Evolutionary conservation across 306 rosid species (phyloP).

Genomic region (Dryas octopetala): DNA sequence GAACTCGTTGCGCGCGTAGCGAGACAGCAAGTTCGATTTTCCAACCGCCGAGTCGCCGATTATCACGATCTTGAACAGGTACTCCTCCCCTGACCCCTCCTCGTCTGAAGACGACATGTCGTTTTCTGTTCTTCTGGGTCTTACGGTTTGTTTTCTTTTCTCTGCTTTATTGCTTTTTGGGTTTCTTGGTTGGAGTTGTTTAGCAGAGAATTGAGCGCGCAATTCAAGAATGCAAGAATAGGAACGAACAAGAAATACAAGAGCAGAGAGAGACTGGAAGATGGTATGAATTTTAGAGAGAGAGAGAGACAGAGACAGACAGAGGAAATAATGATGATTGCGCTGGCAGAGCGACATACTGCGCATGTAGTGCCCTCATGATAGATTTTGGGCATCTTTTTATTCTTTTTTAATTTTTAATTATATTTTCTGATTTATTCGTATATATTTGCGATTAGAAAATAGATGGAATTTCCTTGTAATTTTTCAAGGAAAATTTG

Average conservation of each 20-base stretch:
- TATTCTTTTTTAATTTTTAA: background rate
- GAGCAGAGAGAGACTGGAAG: background rate
- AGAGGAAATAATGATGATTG: background rate
- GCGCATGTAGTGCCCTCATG: slow-evolving; percentile 30
- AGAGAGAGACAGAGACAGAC: background rate
- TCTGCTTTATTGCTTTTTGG: background rate
- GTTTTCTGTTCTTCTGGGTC: background rate
- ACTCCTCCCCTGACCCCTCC: slow-evolving; percentile 76
- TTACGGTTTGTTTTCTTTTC: background rate
- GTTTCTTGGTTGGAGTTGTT: background rate
- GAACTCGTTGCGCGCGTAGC: slow-evolving; percentile 88
- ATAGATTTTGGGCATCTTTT: background rate
- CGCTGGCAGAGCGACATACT: slow-evolving; percentile 40
- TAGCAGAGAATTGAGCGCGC: background rate
- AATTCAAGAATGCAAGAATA: background rate
- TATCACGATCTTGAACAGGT: slow-evolving; percentile 89
- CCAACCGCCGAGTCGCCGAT: slow-evolving; percentile 91
- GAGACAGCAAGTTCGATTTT: slow-evolving; percentile 76
- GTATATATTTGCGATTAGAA: background rate
- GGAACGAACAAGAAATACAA: no score
- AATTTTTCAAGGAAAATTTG: no score
- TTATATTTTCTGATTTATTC: background rate
- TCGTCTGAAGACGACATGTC: slow-evolving; percentile 75
- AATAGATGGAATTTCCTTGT: background rate
- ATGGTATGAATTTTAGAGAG: slow-evolving; percentile 7